A percentile compares a stretch with the other conserved stretches of the same genome.
Conservation (phyloP, 2,329 filamentous ascomycete species). For the Alternaria viburni region DNA sequence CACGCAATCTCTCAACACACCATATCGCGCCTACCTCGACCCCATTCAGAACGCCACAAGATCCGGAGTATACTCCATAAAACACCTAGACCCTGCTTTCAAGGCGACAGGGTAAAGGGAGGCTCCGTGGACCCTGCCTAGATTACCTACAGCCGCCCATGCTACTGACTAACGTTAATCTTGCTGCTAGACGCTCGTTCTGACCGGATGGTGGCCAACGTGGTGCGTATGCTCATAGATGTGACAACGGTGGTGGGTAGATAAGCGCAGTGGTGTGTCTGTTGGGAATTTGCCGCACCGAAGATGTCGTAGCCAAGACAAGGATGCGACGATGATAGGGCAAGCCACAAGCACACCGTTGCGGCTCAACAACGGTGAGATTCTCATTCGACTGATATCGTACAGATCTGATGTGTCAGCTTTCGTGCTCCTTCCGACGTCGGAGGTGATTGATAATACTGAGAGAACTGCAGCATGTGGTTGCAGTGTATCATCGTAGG, state of each 20-base stretch:
- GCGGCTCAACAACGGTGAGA: constrained; percentile 17
- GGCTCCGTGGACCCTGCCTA: constrained; percentile 7
- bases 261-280: constrained; percentile 5
- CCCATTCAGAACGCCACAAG: not conserved
- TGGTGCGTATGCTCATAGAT: not conserved
- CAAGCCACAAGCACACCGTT: constrained; percentile 10
- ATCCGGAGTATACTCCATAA: constrained; percentile 9
- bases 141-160: constrained; percentile 2
- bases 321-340: not conserved
- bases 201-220: constrained; percentile 4
- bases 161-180: not conserved
- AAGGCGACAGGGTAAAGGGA: not conserved
- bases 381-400: constrained; percentile 6
- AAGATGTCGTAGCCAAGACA: constrained; percentile 2
- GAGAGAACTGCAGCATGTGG: not conserved
- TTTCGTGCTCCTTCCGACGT: not conserved
- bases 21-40: not conserved
- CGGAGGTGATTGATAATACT: not conserved
- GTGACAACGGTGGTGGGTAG: constrained; percentile 5
- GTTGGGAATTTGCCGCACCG: constrained; percentile 21
- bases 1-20: constrained; percentile 16
- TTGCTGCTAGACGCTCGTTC: not conserved
- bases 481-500: not conserved
- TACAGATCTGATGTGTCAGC: constrained; percentile 6
- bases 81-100: not conserved